Conservation (phyloP, 495 filamentous ascomycete genomes). For the Immersiella caudata region DNA sequence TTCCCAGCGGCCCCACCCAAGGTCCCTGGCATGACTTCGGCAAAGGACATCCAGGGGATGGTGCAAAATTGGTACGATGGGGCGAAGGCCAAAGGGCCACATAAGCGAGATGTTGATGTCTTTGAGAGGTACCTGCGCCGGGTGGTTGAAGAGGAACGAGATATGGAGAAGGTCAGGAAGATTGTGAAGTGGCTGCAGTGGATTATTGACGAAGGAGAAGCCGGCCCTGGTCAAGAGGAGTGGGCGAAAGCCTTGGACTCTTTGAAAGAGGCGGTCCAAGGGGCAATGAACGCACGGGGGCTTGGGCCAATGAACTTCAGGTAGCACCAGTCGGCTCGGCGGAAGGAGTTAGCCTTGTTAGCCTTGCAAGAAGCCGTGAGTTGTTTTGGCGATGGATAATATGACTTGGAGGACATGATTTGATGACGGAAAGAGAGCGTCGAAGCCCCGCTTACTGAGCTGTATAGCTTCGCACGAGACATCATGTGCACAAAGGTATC, state of each 20-base stretch:
- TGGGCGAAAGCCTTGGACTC: constrained; percentile 54
- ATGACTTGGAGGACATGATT: too few species aligned
- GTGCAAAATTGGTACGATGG: constrained; percentile 67
- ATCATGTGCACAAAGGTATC: too few species aligned
- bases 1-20: constrained; percentile 43
- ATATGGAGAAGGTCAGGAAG: constrained; percentile 57
- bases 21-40: constrained; percentile 25
- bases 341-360: background rate
- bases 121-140: constrained; percentile 66
- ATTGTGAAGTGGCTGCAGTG: constrained; percentile 69
- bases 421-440: too few species aligned
- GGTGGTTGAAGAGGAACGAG: constrained; percentile 71
- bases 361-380: too few species aligned
- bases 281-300: constrained; percentile 63
- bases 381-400: too few species aligned
- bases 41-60: constrained; percentile 44
- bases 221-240: constrained; percentile 31
- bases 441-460: too few species aligned
- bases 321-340: background rate
- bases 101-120: constrained; percentile 72
- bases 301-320: constrained; percentile 64
- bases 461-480: too few species aligned
- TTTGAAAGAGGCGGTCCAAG: constrained; percentile 62
- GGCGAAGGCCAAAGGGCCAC: constrained; percentile 70
- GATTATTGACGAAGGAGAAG: constrained; percentile 61